Evolutionary conservation across 148 eudicot genomes (phyloP).

Genomic region (Silene latifolia): DNA sequence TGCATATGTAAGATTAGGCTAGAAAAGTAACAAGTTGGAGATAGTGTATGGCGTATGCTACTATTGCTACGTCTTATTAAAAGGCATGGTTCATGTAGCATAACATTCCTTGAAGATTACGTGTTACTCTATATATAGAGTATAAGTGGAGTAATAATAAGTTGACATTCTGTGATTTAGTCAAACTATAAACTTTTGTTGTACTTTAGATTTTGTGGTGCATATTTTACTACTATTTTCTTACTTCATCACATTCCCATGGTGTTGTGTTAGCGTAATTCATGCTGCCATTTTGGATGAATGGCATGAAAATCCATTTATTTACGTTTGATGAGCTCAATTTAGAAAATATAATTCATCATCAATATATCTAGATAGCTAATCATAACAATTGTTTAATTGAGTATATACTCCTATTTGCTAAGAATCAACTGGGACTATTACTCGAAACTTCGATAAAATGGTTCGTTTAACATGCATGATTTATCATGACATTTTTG

Average conservation of each 20-base stretch:
- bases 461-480: too few species aligned
- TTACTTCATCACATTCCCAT: constrained; percentile 2
- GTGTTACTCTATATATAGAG: background rate
- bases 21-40: background rate
- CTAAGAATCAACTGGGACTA: too few species aligned
- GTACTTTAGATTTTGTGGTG: constrained; percentile 9
- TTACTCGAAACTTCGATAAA: too few species aligned
- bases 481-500: too few species aligned
- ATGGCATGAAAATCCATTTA: background rate
- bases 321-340: too few species aligned
- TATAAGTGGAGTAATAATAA: background rate
- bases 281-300: constrained; percentile 18
- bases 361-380: too few species aligned
- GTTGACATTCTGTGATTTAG: constrained; percentile 21
- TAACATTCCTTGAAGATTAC: constrained; percentile 8
- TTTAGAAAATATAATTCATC: too few species aligned
- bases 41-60: background rate
- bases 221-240: background rate
- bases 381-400: too few species aligned
- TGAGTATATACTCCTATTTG: too few species aligned
- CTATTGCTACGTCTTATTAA: too few species aligned
- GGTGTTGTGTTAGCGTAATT: constrained; percentile 14
- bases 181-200: constrained; percentile 14
- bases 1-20: background rate
- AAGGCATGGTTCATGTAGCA: constrained; percentile 27